Evolutionary conservation across 2,329 filamentous ascomycete species (phyloP).

Genomic region (Magnaporthiopsis incrustans): DNA sequence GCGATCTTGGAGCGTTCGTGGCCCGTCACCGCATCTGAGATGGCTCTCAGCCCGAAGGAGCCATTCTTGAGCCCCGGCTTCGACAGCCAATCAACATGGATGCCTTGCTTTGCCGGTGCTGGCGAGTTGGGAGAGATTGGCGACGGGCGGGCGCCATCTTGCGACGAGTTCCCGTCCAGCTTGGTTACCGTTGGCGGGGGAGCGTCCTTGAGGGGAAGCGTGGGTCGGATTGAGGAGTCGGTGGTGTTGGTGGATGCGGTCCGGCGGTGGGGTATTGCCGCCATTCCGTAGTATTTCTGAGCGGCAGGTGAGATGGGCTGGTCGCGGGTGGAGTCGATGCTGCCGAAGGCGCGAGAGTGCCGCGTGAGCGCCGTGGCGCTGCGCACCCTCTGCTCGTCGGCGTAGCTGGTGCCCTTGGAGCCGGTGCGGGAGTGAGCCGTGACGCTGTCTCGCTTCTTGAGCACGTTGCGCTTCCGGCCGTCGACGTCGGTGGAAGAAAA

Average conservation of each 20-base stretch:
- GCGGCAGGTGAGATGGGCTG: conserved; percentile 47
- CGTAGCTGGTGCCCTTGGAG: conserved; percentile 67
- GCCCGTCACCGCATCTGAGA: conserved; percentile 65
- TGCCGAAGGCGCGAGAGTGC: conserved; percentile 68
- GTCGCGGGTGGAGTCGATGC: conserved; percentile 66
- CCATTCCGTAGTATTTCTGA: conserved; percentile 62
- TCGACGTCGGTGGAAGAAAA: conserved; percentile 87
- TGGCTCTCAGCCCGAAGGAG: conserved; percentile 67
- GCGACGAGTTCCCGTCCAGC: conserved; percentile 38
- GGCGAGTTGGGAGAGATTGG: conserved; percentile 23
- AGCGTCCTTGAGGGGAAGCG: conserved; percentile 44
- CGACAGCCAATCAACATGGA: conserved; percentile 49
- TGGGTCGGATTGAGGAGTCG: conserved; percentile 40
- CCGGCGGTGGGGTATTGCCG: conserved; percentile 40
- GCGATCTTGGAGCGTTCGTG: conserved; percentile 43
- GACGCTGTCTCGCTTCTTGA: conserved; percentile 66
- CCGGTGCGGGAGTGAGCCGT: conserved; percentile 51
- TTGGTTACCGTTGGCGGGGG: conserved; percentile 52
- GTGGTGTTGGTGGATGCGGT: conserved; percentile 53
- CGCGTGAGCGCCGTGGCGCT: conserved; percentile 58
- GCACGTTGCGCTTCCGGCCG: conserved; percentile 63
- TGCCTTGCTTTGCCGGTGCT: conserved; percentile 24
- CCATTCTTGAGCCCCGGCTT: conserved; percentile 42
- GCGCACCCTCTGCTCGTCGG: conserved; percentile 63
- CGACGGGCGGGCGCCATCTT: conserved; percentile 25